Evolutionary conservation across 495 filamentous ascomycete species (phyloP).

Genomic region (Penicillium verhagenii): DNA sequence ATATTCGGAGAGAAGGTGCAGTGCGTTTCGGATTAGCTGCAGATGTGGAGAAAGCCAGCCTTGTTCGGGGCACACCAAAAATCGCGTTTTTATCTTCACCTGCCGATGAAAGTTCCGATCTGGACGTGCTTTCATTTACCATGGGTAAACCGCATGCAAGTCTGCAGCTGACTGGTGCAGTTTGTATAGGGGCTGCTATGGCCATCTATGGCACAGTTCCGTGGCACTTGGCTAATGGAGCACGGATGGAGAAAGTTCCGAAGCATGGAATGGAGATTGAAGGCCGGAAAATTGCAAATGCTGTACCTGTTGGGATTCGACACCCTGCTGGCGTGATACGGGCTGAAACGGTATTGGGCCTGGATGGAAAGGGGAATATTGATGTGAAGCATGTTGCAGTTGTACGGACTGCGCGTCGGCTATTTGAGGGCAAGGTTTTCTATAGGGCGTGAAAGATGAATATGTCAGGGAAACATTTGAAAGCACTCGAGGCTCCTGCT

Average conservation of each 20-base stretch:
- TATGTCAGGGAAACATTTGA: neutral
- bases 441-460: slow-evolving; percentile 1
- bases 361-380: slow-evolving; percentile 4
- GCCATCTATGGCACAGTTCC: slow-evolving; percentile 28
- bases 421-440: slow-evolving; percentile 30
- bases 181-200: slow-evolving; percentile 28
- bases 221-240: slow-evolving; percentile 15
- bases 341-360: slow-evolving; percentile 14
- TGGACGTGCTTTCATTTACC: slow-evolving; percentile 26
- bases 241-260: neutral
- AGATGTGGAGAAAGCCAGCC: slow-evolving; percentile 14
- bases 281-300: slow-evolving; percentile 6
- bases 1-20: slow-evolving; percentile 26
- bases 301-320: slow-evolving; percentile 14
- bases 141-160: slow-evolving; percentile 32
- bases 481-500: neutral
- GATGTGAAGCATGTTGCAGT: slow-evolving; percentile 27
- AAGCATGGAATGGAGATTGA: slow-evolving; percentile 18
- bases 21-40: slow-evolving; percentile 26
- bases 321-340: slow-evolving; percentile 25
- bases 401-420: slow-evolving; percentile 26
- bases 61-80: slow-evolving; percentile 29
- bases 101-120: neutral
- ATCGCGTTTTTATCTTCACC: slow-evolving; percentile 25
- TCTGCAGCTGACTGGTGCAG: slow-evolving; percentile 35